Evolutionary conservation across 2,329 filamentous ascomycete genomes (phyloP).

Genomic region (Domatiomyces globalis): DNA sequence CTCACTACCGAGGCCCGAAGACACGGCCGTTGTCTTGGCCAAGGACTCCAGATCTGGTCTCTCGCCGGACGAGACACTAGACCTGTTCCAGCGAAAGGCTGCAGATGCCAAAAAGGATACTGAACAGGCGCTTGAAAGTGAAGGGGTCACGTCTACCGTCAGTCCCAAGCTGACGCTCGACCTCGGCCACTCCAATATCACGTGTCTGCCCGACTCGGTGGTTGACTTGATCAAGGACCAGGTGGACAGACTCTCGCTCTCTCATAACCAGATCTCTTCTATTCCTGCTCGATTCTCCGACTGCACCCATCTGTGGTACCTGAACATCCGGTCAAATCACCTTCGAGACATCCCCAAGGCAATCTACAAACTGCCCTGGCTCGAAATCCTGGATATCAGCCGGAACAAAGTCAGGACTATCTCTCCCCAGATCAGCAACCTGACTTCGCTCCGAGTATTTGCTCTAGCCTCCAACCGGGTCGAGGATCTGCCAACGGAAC

Average conservation of each 20-base stretch:
- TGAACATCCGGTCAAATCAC: conserved; percentile 36
- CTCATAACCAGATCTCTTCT: conserved; percentile 37
- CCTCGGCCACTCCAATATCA: conserved; percentile 36
- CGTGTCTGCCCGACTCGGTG: conserved; percentile 35
- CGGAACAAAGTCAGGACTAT: conserved; percentile 69
- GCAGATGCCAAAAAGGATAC: conserved; percentile 35
- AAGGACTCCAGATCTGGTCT: conserved; percentile 9
- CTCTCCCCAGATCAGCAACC: conserved; percentile 62
- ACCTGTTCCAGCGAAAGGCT: conserved; percentile 31
- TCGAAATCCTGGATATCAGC: conserved; percentile 87
- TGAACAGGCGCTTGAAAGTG: conserved; percentile 33
- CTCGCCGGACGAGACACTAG: conserved; percentile 31
- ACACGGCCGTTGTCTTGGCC: conserved; percentile 1
- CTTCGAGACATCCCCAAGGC: conserved; percentile 49
- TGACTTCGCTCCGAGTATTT: conserved; percentile 77
- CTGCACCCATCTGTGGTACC: conserved; percentile 35
- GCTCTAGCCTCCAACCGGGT: conserved; percentile 80
- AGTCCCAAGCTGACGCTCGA: conserved; percentile 38
- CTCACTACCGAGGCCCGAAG: conserved; percentile 5
- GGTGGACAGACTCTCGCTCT: conserved; percentile 38
- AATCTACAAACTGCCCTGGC: conserved; percentile 67
- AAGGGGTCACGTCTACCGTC: conserved; percentile 32
- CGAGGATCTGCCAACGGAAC: conserved; percentile 63
- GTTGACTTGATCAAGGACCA: conserved; percentile 40
- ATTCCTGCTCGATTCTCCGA: conserved; percentile 36